Evolutionary conservation across 1,139 yeast genomes (phyloP).

Genomic region (Saccharomyces hybrid): DNA sequence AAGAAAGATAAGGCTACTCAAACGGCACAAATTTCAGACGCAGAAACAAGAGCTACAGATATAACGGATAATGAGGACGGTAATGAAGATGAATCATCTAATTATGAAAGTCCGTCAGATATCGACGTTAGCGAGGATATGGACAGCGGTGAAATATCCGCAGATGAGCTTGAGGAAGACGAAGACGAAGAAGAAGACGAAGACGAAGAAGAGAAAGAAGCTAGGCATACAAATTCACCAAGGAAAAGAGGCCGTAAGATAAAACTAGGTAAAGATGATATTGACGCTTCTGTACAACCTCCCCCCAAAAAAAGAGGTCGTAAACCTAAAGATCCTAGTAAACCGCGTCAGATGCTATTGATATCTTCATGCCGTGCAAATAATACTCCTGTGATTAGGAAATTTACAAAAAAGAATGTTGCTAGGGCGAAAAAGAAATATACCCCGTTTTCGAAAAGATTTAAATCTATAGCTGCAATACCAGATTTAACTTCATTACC

Average conservation of each 20-base stretch:
- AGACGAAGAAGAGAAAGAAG: slow-evolving; percentile 4
- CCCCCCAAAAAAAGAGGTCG: not conserved
- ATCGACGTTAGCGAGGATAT: not conserved
- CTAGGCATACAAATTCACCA: slow-evolving; percentile 4
- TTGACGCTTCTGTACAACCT: not conserved
- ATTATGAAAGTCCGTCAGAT: not conserved
- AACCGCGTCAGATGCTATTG: slow-evolving; percentile 1
- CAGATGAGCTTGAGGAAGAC: slow-evolving; percentile 4
- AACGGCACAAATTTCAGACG: not conserved
- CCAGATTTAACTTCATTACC: slow-evolving; percentile 28
- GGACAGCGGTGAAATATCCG: not conserved
- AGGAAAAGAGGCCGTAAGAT: not conserved
- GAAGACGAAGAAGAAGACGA: slow-evolving; percentile 8
- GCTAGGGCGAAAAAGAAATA: slow-evolving; percentile 31
- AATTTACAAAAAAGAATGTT: slow-evolving; percentile 29
- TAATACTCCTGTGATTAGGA: slow-evolving; percentile 14
- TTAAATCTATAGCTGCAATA: slow-evolving; percentile 24
- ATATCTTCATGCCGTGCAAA: slow-evolving; percentile 3
- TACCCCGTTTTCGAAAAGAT: slow-evolving; percentile 31
- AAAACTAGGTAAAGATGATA: not conserved
- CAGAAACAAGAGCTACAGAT: not conserved
- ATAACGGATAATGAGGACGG: slow-evolving; percentile 6
- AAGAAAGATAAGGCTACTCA: not conserved
- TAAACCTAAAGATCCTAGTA: slow-evolving; percentile 1
- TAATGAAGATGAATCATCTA: slow-evolving; percentile 1